Conservation (phyloP, 1,284 basidiomycete genomes). For the Sanghuangporus weigelae region DNA sequence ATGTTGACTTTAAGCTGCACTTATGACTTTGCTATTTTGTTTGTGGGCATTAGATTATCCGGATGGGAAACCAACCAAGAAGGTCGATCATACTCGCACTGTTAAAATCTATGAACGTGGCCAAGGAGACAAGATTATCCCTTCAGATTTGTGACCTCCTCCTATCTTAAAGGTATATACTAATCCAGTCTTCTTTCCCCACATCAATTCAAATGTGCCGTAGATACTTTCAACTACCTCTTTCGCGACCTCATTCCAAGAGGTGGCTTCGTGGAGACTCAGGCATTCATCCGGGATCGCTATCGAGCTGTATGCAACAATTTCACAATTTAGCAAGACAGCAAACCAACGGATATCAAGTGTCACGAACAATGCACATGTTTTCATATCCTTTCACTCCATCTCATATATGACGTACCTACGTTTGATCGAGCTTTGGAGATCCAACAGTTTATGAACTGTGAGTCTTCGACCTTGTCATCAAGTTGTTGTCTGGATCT, state of each 20-base stretch:
- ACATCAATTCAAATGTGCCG: conserved; percentile 13
- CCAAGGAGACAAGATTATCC: conserved; percentile 87
- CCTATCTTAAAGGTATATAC: conserved; percentile 65
- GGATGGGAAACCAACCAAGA: conserved; percentile 40
- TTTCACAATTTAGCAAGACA: conserved; percentile 59
- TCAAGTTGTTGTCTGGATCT: too few species aligned
- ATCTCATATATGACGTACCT: conserved; percentile 52
- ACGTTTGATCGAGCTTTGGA: conserved; percentile 76
- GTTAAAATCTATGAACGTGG: conserved; percentile 96
- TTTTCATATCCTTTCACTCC: conserved; percentile 84
- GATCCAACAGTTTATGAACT: conserved; percentile 87
- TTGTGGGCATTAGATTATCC: conserved; percentile 41
- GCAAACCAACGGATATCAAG: conserved; percentile 63
- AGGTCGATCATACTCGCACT: conserved; percentile 80
- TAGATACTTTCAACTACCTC: conserved; percentile 90
- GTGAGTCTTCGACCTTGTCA: conserved; percentile 40
- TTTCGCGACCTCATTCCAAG: too few species aligned
- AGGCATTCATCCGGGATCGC: too few species aligned
- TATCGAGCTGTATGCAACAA: too few species aligned
- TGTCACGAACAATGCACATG: conserved; percentile 93
- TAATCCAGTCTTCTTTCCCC: not conserved
- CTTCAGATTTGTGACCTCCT: conserved; percentile 90
- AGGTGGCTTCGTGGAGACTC: too few species aligned
- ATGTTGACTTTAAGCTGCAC: too few species aligned
- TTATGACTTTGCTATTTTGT: too few species aligned